Evolutionary conservation across 768 basidiomycete genomes (phyloP).

Genomic region (Leccinum longicurvipes): DNA sequence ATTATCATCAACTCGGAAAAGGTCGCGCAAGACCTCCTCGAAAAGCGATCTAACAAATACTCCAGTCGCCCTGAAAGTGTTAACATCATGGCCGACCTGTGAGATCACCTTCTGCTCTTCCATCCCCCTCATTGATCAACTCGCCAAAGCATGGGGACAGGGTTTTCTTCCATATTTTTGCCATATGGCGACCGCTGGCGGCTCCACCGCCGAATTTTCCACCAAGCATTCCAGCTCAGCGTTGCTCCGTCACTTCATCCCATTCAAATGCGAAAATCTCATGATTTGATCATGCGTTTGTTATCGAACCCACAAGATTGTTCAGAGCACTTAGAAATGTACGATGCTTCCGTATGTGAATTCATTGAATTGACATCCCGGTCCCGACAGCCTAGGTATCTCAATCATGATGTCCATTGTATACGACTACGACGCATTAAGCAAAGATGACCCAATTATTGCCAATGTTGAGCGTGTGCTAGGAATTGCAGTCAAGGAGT

Average conservation of each 20-base stretch:
- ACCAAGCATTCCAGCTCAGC: background rate
- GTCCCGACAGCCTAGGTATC: constrained; percentile 14
- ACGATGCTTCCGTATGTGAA: background rate
- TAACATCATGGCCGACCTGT: constrained; percentile 19
- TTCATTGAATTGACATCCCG: background rate
- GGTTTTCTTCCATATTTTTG: constrained; percentile 4
- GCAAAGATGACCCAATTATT: constrained; percentile 21
- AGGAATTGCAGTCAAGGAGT: constrained; percentile 6
- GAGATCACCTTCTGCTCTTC: background rate
- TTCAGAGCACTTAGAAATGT: constrained; percentile 23
- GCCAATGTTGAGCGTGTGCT: constrained; percentile 12
- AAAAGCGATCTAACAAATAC: constrained; percentile 21
- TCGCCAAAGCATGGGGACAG: constrained; percentile 20
- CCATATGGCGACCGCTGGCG: background rate
- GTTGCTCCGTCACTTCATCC: constrained; percentile 28
- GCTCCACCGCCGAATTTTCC: background rate
- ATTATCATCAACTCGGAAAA: constrained; percentile 26
- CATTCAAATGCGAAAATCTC: constrained; percentile 32
- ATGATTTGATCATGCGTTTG: constrained; percentile 29
- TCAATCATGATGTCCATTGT: constrained; percentile 23
- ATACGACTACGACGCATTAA: constrained; percentile 21
- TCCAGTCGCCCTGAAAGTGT: constrained; percentile 23
- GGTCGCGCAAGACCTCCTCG: constrained; percentile 23
- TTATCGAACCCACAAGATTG: constrained; percentile 21
- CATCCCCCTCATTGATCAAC: constrained; percentile 3